Percentiles rank a stretch among this genome's conserved stretches.
Evolutionary conservation across 2,329 filamentous ascomycete genomes (phyloP).

Genomic region (Teratosphaeriaceae sp.): DNA sequence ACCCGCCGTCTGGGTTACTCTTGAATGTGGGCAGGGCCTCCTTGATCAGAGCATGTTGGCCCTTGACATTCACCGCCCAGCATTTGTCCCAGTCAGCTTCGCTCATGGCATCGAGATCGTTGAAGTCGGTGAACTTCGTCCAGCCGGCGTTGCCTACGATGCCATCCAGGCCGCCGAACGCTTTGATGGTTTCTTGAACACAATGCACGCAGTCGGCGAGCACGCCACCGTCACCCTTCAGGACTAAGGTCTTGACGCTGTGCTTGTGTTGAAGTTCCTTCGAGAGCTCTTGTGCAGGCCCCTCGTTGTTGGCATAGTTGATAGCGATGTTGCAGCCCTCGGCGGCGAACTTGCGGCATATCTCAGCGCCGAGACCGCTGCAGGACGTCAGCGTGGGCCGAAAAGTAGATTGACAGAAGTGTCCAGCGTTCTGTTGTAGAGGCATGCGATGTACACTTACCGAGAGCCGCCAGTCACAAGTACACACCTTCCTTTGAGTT

Average conservation of each 20-base stretch:
- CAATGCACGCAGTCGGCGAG: conserved; percentile 53
- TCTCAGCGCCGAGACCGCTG: conserved; percentile 63
- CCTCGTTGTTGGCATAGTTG: conserved; percentile 61
- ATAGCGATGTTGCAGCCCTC: conserved; percentile 64
- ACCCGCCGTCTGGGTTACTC: conserved; percentile 54
- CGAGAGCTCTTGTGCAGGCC: conserved; percentile 54
- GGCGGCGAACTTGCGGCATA: conserved; percentile 60
- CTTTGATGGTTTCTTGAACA: conserved; percentile 52
- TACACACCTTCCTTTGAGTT: conserved; percentile 54
- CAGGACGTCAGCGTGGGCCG: background rate
- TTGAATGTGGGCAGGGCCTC: conserved; percentile 53
- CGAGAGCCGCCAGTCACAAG: conserved; percentile 59
- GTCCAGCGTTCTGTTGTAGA: no score
- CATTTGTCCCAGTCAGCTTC: conserved; percentile 62
- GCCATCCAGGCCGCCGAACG: conserved; percentile 66
- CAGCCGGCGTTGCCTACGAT: conserved; percentile 70
- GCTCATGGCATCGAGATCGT: conserved; percentile 50
- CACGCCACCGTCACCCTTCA: conserved; percentile 61
- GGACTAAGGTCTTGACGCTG: conserved; percentile 45
- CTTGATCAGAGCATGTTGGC: conserved; percentile 46
- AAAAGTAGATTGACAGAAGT: no score
- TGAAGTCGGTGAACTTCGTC: conserved; percentile 54
- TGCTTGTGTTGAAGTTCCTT: conserved; percentile 48
- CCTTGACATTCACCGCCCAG: conserved; percentile 56
- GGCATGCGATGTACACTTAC: conserved; percentile 43